A percentile compares a stretch with the other conserved stretches of the same genome.
phyloP scores from a whole-genome alignment of 352 stramenopile genomes.

The Phytophthora constricta region DNA sequence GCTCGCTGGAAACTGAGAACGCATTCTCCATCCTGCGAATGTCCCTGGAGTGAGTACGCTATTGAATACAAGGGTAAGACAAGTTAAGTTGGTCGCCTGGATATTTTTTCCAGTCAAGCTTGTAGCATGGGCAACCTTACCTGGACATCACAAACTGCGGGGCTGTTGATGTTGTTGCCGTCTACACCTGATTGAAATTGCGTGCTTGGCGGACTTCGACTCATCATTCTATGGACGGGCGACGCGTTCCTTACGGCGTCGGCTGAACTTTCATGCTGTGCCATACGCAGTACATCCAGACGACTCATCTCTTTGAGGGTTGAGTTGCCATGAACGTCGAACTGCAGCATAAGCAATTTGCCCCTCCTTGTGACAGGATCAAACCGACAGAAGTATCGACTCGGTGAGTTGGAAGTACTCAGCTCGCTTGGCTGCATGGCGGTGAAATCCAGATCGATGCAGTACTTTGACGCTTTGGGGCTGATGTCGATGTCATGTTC shows the following conservation, averaged over 20 bases:
- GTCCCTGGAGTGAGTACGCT: slow-evolving; percentile 69
- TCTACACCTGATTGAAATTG: slow-evolving; percentile 2
- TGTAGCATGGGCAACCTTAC: slow-evolving; percentile 38
- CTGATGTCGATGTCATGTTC: slow-evolving; percentile 32
- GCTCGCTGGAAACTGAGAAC: slow-evolving; percentile 71
- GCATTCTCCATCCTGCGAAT: slow-evolving; percentile 73
- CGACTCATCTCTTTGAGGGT: slow-evolving; percentile 61
- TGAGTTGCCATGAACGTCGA: slow-evolving; percentile 50
- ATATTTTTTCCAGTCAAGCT: slow-evolving; percentile 9
- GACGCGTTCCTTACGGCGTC: slow-evolving; percentile 8
- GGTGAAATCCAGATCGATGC: slow-evolving; percentile 27
- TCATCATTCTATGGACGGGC: slow-evolving; percentile 13
- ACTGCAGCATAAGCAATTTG: slow-evolving; percentile 46
- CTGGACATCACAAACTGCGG: slow-evolving; percentile 42
- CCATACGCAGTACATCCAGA: slow-evolving; percentile 59
- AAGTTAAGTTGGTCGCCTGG: too few species aligned
- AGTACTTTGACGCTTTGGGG: slow-evolving; percentile 24
- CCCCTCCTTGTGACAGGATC: slow-evolving; percentile 41
- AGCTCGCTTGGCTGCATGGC: slow-evolving; percentile 28
- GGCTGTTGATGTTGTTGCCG: not conserved
- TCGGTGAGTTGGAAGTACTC: slow-evolving; percentile 33
- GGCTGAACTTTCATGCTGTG: slow-evolving; percentile 29
- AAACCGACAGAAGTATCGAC: slow-evolving; percentile 45
- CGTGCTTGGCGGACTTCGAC: slow-evolving; percentile 15
- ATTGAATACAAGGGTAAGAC: not conserved